A percentile compares a stretch with the other conserved stretches of the same genome.
These are phyloP conservation scores for Oryza glumipatula DNA, from an alignment of 176 grass and related monocot genomes.

Conservation along the genomic window DNA sequence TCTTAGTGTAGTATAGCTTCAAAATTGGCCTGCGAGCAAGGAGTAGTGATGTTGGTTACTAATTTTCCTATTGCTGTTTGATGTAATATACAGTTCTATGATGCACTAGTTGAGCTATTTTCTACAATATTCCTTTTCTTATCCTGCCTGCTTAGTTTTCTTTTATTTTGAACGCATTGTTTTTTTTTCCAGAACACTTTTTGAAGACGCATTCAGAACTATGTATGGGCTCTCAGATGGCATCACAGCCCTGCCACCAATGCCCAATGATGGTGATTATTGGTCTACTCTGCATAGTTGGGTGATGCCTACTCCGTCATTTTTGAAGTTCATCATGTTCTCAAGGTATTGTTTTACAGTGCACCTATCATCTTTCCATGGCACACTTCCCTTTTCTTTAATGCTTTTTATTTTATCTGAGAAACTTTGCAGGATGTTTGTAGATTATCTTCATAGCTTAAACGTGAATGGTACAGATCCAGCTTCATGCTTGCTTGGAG, in stretches of 20 bases:
- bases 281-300: slow-evolving; percentile 97
- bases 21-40: not conserved
- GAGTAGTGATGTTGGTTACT: not conserved
- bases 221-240: slow-evolving; percentile 84
- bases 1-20: not conserved
- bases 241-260: slow-evolving; percentile 71
- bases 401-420: slow-evolving; percentile 22
- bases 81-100: slow-evolving; percentile 12
- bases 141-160: slow-evolving; percentile 6
- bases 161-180: slow-evolving; percentile 38
- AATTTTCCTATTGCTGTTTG: slow-evolving; percentile 10
- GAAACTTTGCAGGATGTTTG: slow-evolving; percentile 77
- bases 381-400: slow-evolving; percentile 17
- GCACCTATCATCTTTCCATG: slow-evolving; percentile 10
- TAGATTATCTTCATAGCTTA: slow-evolving; percentile 88
- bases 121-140: slow-evolving; percentile 29
- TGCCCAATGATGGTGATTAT: slow-evolving; percentile 69
- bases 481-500: slow-evolving; percentile 75
- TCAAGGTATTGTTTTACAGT: slow-evolving; percentile 60
- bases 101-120: not conserved
- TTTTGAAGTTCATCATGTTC: slow-evolving; percentile 96
- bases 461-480: slow-evolving; percentile 53
- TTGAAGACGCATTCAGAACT: slow-evolving; percentile 76
- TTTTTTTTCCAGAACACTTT: slow-evolving; percentile 57
- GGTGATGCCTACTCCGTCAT: slow-evolving; percentile 98